Base-by-base conservation (phyloP, 75 land plant genomes). In the Picea glauca region DNA sequence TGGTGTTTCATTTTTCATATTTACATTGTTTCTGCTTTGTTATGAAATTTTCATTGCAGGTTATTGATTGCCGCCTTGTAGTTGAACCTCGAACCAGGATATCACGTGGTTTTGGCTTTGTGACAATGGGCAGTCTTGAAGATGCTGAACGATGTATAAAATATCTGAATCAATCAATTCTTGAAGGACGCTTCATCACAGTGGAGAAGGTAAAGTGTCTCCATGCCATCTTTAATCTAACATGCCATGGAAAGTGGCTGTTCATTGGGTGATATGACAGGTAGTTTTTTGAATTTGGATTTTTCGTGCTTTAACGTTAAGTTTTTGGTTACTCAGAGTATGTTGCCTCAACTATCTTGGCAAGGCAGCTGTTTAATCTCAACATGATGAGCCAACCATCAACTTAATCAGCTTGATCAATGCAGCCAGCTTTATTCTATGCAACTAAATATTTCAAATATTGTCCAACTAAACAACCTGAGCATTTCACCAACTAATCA, bases 81-180 rank as follows among this genome's bases (percentile, higher is more conserved):
- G 89, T 93, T 77, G 96, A 96, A 76, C 97, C 99, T 9, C 90
- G 93, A 21, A 88, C 93, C 3, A 88, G 92, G 60, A 90, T 89
- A 31, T 96, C 99, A 40, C 89, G 99, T 23, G 96, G 99, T 20
- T 96, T 96, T 88, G 96, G 88, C n/a, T 96, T 96, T 84, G 84
- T 96, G 38, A 93, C 99, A 57, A 93, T 96, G 96, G 96, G 88
- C 2, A 78, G 23, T 74, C 74, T 81, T 72, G 93, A 94, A 58
- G 97, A 86, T 86, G 99, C 99, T 21, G 87, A 92, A 15, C 94
- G 97, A 14, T 96, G 99, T 75, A 81, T 93, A 78, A 96, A 96
- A 78, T 80, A 93, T 80, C 91, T 96, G 31, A 89, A 96, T 77
- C 96, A 88, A 21, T 94, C 99, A 13, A 89, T 88, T 76, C 84